Base-by-base conservation (phyloP, 1,284 basidiomycete species). In the Ceratobasidium sp. region DNA sequence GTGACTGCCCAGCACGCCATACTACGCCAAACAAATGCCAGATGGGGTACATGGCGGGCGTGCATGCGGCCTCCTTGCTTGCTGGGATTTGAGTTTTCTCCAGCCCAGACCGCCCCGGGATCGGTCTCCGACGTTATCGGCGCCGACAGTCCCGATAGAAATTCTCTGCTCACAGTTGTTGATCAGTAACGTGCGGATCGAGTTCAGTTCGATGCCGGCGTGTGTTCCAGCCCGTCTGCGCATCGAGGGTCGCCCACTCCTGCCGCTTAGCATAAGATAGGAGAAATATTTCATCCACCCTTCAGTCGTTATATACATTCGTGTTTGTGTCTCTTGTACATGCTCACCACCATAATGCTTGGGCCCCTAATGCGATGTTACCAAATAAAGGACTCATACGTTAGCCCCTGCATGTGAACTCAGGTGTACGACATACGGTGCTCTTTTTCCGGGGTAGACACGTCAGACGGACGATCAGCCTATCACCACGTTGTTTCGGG, bases 1-100 rank as follows among this genome's bases (percentile, higher is more conserved):
- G 58, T 61, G 58, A 61, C 39, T 58, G 2, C 27, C 56, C 51
- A 13, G 34, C 58, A 61, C 34, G 11, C 58, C 29, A 19, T 19
- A 14, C 56, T 19, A 58, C 27, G 31, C 31, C 56, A 58, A 29
- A 58, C 31, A 31, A 61, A 41, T 53, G 51, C 51, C n/a, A 41
- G n/a, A 61, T 22, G 11, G 58, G n/a, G 34, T 39, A 61, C 24
- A 41, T 24, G 37, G 31, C n/a, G 16, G 34, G 9, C 34, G 29
- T 37, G 22, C 58, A 61, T 61, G 58, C 29, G 58, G 58, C 34
- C 16, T 39, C 4, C 34, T 0, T 34, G 51, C 22, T 61, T 61
- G 29, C 19, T 39, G 5, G 34, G 5, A 41, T 61, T 29, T 24
- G 37, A 11, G 37, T 31, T 39, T 34, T 39, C 16, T 11, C 22